Conservation (phyloP, 305 asterid genomes). For the Solanum hybrid region DNA sequence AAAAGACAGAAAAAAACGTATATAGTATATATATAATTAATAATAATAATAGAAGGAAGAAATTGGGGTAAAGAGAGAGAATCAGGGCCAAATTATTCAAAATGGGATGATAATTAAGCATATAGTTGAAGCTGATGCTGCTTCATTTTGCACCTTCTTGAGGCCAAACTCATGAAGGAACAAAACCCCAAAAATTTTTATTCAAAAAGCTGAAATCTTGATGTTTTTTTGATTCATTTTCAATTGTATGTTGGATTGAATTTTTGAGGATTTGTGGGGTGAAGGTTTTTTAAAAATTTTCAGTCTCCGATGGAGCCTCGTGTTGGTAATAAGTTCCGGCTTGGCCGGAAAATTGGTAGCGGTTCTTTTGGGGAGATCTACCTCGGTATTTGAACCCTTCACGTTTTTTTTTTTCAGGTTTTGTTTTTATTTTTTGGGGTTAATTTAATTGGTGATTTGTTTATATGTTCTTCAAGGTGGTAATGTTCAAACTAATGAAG, state of each 20-base stretch:
- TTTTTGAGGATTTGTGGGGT: not conserved
- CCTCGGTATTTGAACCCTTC: conserved; percentile 31
- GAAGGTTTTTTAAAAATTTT: not conserved
- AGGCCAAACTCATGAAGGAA: not conserved
- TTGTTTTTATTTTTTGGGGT: not conserved
- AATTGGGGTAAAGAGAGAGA: not conserved
- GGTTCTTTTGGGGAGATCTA: conserved; percentile 95
- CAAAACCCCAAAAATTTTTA: not conserved
- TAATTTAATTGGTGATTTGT: not conserved
- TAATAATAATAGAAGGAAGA: not conserved
- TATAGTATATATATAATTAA: not conserved
- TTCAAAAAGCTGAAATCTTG: not conserved
- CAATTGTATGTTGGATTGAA: not conserved
- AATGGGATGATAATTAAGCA: not conserved
- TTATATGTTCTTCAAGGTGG: conserved; percentile 38
- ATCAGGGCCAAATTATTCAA: not conserved
- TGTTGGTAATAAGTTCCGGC: conserved; percentile 73
- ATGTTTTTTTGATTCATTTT: not conserved
- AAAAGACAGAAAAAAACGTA: not conserved
- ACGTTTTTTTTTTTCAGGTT: not conserved
- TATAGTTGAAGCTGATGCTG: not conserved
- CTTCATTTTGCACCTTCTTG: not conserved
- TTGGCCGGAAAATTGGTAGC: conserved; percentile 89
- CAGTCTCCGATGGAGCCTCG: conserved; percentile 64
- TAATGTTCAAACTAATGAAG: conserved; percentile 83